Base-by-base conservation (phyloP, 257 asterid species). In the Solanum rostratum region DNA sequence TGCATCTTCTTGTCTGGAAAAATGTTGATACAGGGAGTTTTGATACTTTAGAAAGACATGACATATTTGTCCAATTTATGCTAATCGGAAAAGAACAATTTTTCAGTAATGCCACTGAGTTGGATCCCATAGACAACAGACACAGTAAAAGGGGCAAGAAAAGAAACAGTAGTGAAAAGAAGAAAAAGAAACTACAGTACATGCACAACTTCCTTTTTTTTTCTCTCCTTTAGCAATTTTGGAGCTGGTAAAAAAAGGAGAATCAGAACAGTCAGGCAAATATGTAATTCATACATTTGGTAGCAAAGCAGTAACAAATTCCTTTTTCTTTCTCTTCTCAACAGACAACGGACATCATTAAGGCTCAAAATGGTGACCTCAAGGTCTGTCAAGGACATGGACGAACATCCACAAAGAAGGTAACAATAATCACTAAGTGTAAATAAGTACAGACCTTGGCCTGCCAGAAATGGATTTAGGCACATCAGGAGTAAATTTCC, bases 1-100 rank as follows among this genome's bases (percentile, higher is more conserved):
- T 30, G 99, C 97, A 86, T 96, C 98, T 91, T 96, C 99, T 91
- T 96, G 99, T 90, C 99, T 96, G 92, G 66, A 10, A 85, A 79
- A 57, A 46, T 84, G 81, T 59, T 43, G 24, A 45, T 20, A 63
- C 50, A 71, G 20, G 63, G 59, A 39, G 63, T 83, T 43, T 43
- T 84, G 18, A 78, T 68, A 50, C 37, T 39, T 78, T 15, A 54
- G 45, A 85, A 33, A 43, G 81, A 76, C 14, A 14, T 15, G 62
- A 76, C 62, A 76, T 37, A 76, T 49, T 73, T 74, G 60, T 74
- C 59, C 81, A 74, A 74, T 74, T 45, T 46, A 74, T 1, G 33
- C 15, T 7, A 46, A 24, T 45, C 7, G 13, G 14, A 7, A 76
- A 39, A 20, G 41, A 41, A 70, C 10, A 41, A 11, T 68, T n/a